Evolutionary conservation across 495 filamentous ascomycete species (phyloP), one percentile per base, ranked within the genome.

Genomic region (Bryoglossum gracile): DNA sequence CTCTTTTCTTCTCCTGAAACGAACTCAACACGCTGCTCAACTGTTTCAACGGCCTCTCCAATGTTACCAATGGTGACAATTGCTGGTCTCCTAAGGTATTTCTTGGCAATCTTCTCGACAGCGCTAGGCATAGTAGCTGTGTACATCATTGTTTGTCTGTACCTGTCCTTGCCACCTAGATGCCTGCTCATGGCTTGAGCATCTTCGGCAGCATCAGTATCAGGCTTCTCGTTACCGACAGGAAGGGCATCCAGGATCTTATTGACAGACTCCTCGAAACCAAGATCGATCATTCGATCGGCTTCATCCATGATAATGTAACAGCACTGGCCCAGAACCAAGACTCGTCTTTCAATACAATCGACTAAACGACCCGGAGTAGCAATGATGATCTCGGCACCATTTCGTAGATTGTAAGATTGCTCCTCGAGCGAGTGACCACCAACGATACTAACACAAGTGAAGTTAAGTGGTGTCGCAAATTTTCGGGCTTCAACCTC

Each of bases 121-220:
- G 89, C 83, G 2, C 82, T 66, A 3, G 94, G 89, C 92, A 99
- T 99, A 22, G 92, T 99, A 9, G 92, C 92, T 48, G 94, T 99
- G 77, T 97, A 99, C 92, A 99, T 99, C 92, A 99, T 99, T 2
- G 92, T 99, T 65, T 99, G 94, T 45, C 92, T 71, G 67, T 97
- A 99, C 13, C 86, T 78, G 61, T 94, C 86, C 60, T 87, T 87
- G 24, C 86, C 83, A 32, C 84, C 83, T 2, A 94, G 67, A 48
- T 88, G 87, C 34, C 80, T 81, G 48, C 76, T 84, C 94, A 97
- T 97, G 3, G 82, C 78, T 38, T 75, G 67, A 0, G 89, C 75
- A 63, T 97, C 77, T 65, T 98, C 92, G 23, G 94, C 92, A 54
- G 90, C 91, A 28, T 97, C 92, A 0, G 82, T 86, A 59, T 98